Conservation (phyloP, 108 stramenopile species). For the Craspedostauros australis region DNA sequence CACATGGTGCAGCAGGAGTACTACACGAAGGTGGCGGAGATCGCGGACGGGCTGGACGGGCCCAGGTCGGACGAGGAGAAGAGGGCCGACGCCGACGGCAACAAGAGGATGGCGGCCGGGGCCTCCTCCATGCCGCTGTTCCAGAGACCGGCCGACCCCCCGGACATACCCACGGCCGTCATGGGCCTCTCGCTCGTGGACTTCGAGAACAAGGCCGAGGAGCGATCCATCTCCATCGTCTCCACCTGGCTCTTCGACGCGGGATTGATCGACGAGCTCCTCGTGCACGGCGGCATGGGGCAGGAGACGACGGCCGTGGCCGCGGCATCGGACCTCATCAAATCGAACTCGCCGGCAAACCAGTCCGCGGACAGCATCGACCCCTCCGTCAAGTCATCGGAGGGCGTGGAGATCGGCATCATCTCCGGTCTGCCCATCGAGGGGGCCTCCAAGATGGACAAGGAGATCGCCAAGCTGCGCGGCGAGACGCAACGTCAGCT, state of each 20-base stretch:
- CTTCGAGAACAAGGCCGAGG: constrained; percentile 83
- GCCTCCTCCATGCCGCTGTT: constrained; percentile 26
- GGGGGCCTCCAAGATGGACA: constrained; percentile 75
- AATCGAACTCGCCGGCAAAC: background rate
- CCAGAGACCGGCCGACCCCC: constrained; percentile 68
- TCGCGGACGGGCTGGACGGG: constrained; percentile 6
- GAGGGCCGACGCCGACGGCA: constrained; percentile 14
- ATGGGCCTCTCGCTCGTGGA: constrained; percentile 53
- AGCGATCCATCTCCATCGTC: constrained; percentile 72
- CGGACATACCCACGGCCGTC: constrained; percentile 75
- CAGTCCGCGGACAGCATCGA: constrained; percentile 4
- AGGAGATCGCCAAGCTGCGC: constrained; percentile 75
- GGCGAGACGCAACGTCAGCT: constrained; percentile 58
- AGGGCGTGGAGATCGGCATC: constrained; percentile 70
- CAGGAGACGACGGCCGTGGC: background rate
- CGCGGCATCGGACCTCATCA: background rate
- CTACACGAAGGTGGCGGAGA: constrained; percentile 60
- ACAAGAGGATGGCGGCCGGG: background rate
- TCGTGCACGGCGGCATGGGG: constrained; percentile 60
- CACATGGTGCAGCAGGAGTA: constrained; percentile 64
- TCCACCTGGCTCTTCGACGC: constrained; percentile 84
- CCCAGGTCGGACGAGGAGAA: too few relatives aligned
- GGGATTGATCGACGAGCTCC: constrained; percentile 79
- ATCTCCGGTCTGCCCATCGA: constrained; percentile 60
- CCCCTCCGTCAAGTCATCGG: constrained; percentile 19